Evolutionary conservation across 2,329 filamentous ascomycete genomes (phyloP).

Genomic region (Purpureocillium takamizusanense): DNA sequence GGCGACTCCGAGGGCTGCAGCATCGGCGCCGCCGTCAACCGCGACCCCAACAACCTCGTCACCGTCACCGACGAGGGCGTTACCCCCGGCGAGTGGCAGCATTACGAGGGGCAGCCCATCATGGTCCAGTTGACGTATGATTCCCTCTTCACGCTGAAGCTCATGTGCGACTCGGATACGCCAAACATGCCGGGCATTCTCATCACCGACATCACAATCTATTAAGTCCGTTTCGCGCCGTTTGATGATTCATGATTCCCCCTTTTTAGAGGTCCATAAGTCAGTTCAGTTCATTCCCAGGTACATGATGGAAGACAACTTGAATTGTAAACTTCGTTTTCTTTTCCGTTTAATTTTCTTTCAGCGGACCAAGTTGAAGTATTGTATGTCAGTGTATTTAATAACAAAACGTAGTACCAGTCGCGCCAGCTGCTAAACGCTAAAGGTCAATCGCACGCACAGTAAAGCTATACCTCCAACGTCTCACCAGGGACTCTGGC

Average conservation of each 20-base stretch:
- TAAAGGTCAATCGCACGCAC: no score
- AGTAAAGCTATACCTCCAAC: background rate
- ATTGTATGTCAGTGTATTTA: no score
- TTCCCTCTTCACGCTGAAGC: conserved; percentile 6
- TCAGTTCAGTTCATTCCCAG: background rate
- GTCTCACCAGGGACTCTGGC: conserved; percentile 16
- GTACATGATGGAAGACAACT: no score
- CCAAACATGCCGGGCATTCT: background rate
- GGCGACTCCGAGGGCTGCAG: conserved; percentile 5
- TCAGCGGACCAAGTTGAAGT: no score
- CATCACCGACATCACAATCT: background rate
- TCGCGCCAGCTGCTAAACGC: no score
- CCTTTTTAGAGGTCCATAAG: background rate
- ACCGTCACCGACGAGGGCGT: conserved; percentile 3
- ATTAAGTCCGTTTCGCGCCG: background rate
- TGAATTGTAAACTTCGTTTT: no score
- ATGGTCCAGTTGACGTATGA: conserved; percentile 6
- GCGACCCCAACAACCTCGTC: conserved; percentile 1
- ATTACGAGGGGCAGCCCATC: conserved; percentile 2
- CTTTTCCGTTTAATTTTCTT: no score
- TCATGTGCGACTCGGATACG: conserved; percentile 3
- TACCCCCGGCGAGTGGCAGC: conserved; percentile 5
- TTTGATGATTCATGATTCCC: background rate
- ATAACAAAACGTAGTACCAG: no score
- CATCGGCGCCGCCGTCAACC: conserved; percentile 5